A percentile compares a stretch with the other conserved stretches of the same genome.
Evolutionary conservation across 2,329 filamentous ascomycete genomes (phyloP).

Genomic region (Penicillium oxalicum): DNA sequence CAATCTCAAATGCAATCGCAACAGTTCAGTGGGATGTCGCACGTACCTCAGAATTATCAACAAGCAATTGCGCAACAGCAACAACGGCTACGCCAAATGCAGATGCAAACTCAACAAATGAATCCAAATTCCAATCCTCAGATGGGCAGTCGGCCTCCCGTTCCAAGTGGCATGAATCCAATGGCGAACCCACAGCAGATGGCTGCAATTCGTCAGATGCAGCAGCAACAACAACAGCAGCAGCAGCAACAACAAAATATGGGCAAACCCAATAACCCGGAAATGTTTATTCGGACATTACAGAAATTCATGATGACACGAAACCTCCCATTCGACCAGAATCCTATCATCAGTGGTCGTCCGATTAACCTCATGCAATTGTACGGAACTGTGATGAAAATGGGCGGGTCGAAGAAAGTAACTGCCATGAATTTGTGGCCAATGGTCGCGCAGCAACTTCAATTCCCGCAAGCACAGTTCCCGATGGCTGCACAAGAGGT

Average conservation of each 20-base stretch:
- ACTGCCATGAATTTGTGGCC: conserved; percentile 67
- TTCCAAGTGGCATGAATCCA: conserved; percentile 32
- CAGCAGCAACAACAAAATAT: conserved; percentile 27
- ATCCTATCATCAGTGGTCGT: conserved; percentile 67
- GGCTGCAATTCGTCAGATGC: conserved; percentile 46
- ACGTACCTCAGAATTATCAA: conserved; percentile 44
- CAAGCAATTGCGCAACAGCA: conserved; percentile 66
- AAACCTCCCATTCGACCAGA: conserved; percentile 66
- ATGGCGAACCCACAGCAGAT: conserved; percentile 38
- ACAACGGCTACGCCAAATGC: conserved; percentile 69
- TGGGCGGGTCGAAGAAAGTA: conserved; percentile 70
- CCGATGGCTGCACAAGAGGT: conserved; percentile 65
- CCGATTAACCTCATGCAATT: conserved; percentile 68
- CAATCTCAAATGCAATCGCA: conserved; percentile 39
- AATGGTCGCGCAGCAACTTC: conserved; percentile 59
- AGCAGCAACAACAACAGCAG: conserved; percentile 13
- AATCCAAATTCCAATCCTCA: conserved; percentile 39
- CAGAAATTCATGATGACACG: conserved; percentile 70
- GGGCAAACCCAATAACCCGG: conserved; percentile 45
- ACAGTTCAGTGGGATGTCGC: conserved; percentile 45
- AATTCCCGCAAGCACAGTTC: conserved; percentile 56
- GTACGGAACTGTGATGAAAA: conserved; percentile 70
- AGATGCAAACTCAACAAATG: conserved; percentile 65
- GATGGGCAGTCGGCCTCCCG: conserved; percentile 29
- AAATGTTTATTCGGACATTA: conserved; percentile 70